Percentiles rank a stretch among this genome's conserved stretches.
Evolutionary conservation across 805 yeast species (phyloP).

Genomic region (Lachancea thermotolerans): DNA sequence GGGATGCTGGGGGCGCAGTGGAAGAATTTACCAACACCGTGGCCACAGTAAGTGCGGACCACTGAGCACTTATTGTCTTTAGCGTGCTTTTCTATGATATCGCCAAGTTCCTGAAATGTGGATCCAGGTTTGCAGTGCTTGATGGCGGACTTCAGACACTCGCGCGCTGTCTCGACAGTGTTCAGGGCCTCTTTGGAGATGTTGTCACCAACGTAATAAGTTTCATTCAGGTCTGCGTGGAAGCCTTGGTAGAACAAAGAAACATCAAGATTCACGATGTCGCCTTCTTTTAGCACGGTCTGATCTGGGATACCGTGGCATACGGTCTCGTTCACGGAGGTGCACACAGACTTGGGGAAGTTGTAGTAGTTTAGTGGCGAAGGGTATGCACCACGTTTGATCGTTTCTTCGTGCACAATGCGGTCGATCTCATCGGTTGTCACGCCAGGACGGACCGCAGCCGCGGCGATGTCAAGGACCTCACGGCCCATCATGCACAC

Average conservation of each 20-base stretch:
- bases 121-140: slow-evolving; percentile 84
- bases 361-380: slow-evolving; percentile 92
- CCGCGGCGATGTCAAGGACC: slow-evolving; percentile 82
- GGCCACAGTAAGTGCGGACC: slow-evolving; percentile 88
- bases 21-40: slow-evolving; percentile 81
- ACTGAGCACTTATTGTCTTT: slow-evolving; percentile 71
- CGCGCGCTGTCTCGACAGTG: slow-evolving; percentile 87
- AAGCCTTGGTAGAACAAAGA: slow-evolving; percentile 78
- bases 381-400: slow-evolving; percentile 87
- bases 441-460: slow-evolving; percentile 75
- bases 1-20: slow-evolving; percentile 92
- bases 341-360: slow-evolving; percentile 87
- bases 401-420: slow-evolving; percentile 79
- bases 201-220: slow-evolving; percentile 92
- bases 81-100: slow-evolving; percentile 83
- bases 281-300: slow-evolving; percentile 83
- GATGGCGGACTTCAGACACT: slow-evolving; percentile 79
- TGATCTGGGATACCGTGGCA: slow-evolving; percentile 98
- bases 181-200: slow-evolving; percentile 71
- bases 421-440: slow-evolving; percentile 90
- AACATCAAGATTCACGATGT: slow-evolving; percentile 86
- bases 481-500: slow-evolving; percentile 79
- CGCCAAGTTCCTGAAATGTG: slow-evolving; percentile 80
- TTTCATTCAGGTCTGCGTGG: slow-evolving; percentile 93
- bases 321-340: slow-evolving; percentile 89